Evolutionary conservation across 139 green algal genomes (phyloP), one percentile per base, ranked within the genome.

Genomic region (Mesotaenium endlicherianum): DNA sequence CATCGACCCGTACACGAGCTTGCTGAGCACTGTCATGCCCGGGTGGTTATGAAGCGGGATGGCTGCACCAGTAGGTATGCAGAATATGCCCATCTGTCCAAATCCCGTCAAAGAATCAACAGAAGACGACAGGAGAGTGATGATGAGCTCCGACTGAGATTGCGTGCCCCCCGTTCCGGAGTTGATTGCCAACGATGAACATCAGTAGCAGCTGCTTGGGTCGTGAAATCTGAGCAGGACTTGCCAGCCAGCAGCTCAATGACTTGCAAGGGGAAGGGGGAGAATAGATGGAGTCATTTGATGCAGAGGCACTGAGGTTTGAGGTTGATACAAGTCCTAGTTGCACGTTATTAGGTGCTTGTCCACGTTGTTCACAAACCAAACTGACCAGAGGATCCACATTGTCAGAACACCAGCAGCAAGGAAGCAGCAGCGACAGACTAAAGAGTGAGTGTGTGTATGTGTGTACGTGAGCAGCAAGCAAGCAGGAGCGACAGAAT

Each of bases 1-100:
- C 77, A 98, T 87, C 2, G 79, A 64, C 14, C 95, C 95, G 81
- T 95, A 97, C 57, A 98, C 84, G 68, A 98, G 87, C 76, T 93
- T 94, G 82, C 84, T 88, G 0, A 82, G 14, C 20, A 87, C 85
- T n/a, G 67, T 87, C 87, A 91, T 91, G 30, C 68, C 83, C 57
- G 94, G 94, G 77, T 97, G 94, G 82, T 98, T 92, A 86, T 97
- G 95, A 71, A 98, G 88, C 43, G 95, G 95, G 42, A 98, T 95
- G 17, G 50, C 55, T 0, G 92, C 88, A 0, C 84, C 70, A 4
- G 71, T 41, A 0, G 93, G 92, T 39, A 98, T 80, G 78, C 92
- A 94, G 71, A 98, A 98, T 31, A 98, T 94, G 42, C 95, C 95
- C 39, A 87, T 87, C 81, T 86, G 80, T 3, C 8, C n/a, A n/a